Percentiles rank a stretch among this genome's conserved stretches.
Conservation (phyloP, 2,329 filamentous ascomycete species). For the Tolypocladium paradoxum region DNA sequence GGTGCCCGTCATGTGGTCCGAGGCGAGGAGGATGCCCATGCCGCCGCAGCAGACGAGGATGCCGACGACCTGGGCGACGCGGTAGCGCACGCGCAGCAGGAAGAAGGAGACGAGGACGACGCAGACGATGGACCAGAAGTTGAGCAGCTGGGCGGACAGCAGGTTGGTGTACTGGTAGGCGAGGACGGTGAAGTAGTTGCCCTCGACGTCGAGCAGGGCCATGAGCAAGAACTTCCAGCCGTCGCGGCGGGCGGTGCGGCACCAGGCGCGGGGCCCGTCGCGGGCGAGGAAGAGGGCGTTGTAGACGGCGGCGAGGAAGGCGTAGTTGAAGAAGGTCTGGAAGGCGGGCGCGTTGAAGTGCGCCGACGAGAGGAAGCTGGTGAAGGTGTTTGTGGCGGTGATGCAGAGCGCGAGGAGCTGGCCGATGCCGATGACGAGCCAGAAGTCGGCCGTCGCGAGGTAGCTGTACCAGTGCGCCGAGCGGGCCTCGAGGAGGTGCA, state of each 20-base stretch:
- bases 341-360: conserved; percentile 84
- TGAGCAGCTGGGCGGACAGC: conserved; percentile 86
- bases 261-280: conserved; percentile 66
- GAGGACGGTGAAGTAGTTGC: conserved; percentile 95
- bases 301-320: conserved; percentile 73
- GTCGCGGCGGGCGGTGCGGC: conserved; percentile 50
- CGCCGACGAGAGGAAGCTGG: conserved; percentile 53
- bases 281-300: conserved; percentile 67
- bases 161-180: conserved; percentile 91
- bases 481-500: conserved; percentile 43
- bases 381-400: conserved; percentile 87
- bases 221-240: conserved; percentile 94
- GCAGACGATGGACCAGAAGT: conserved; percentile 96
- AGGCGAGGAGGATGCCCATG: conserved; percentile 75
- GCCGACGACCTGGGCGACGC: conserved; percentile 70
- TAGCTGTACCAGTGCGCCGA: conserved; percentile 58
- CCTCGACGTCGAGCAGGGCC: conserved; percentile 86
- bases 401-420: conserved; percentile 84
- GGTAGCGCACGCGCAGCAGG: conserved; percentile 81
- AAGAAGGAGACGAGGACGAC: conserved; percentile 79
- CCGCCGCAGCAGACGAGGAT: conserved; percentile 88
- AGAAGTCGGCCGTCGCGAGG: conserved; percentile 77
- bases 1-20: conserved; percentile 71
- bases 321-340: conserved; percentile 92
- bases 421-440: conserved; percentile 68